Conservation (phyloP, 2,329 filamentous ascomycete species). For the Pseudodiploospora longispora region DNA sequence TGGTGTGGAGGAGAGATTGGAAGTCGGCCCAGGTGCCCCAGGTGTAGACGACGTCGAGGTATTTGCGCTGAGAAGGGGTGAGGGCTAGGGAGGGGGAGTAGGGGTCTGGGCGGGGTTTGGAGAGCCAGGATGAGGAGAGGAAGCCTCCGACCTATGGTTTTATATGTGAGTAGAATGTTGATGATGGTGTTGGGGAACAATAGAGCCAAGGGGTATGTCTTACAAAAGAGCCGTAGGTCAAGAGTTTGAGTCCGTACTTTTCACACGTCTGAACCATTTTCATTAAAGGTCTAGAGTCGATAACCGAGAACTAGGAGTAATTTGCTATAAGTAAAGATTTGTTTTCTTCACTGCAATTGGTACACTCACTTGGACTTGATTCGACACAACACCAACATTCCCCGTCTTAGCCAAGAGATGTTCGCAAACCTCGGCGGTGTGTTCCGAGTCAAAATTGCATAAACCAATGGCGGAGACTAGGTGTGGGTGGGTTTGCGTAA, state of each 20-base stretch:
- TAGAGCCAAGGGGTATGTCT: slow-evolving; percentile 5
- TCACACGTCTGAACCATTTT: slow-evolving; percentile 12
- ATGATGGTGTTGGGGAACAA: neutral
- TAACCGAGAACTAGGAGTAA: slow-evolving; percentile 13
- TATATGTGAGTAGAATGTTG: neutral
- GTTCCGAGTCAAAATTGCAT: slow-evolving; percentile 17
- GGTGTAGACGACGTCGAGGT: slow-evolving; percentile 20
- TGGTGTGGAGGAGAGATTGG: slow-evolving; percentile 31
- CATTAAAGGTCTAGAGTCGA: slow-evolving; percentile 15
- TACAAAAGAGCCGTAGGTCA: slow-evolving; percentile 20
- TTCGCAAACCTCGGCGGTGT: slow-evolving; percentile 20
- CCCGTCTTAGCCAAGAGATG: slow-evolving; percentile 17
- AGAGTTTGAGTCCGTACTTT: slow-evolving; percentile 13
- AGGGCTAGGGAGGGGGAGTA: slow-evolving; percentile 20
- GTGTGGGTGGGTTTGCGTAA: slow-evolving; percentile 25
- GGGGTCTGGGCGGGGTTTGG: slow-evolving; percentile 20
- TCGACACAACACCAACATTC: slow-evolving; percentile 17
- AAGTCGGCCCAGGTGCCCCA: slow-evolving; percentile 41
- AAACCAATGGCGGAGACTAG: slow-evolving; percentile 13
- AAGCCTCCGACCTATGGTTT: slow-evolving; percentile 22
- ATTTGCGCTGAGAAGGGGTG: slow-evolving; percentile 27
- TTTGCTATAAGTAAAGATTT: neutral
- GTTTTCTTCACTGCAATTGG: neutral
- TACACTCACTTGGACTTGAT: slow-evolving; percentile 21
- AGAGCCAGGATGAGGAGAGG: slow-evolving; percentile 25